phyloP scores from a whole-genome alignment of 495 filamentous ascomycete genomes.

The Venustampulla echinocandica region DNA sequence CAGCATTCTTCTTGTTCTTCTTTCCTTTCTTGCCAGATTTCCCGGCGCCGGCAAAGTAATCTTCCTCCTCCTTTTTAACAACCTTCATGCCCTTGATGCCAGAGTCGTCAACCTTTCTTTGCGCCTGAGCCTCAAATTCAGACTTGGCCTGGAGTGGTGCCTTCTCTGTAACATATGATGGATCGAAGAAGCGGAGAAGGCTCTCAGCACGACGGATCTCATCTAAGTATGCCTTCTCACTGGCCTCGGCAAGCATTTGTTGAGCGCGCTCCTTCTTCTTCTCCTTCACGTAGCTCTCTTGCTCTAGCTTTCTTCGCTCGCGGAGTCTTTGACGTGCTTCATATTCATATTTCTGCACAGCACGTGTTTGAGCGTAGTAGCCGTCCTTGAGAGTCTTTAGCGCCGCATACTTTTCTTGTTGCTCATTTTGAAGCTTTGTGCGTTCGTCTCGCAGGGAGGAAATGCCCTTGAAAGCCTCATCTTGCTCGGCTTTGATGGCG shows the following conservation, averaged over 20 bases:
- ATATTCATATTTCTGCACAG: conserved; percentile 70
- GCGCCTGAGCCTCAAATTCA: conserved; percentile 65
- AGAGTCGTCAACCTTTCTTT: conserved; percentile 71
- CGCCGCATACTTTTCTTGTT: conserved; percentile 71
- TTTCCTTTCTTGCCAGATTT: conserved; percentile 97
- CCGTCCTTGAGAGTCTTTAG: conserved; percentile 80
- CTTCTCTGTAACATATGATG: conserved; percentile 57
- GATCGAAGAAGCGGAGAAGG: conserved; percentile 85
- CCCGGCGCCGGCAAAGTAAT: conserved; percentile 70
- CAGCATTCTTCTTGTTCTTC: conserved; percentile 60
- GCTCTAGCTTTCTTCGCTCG: conserved; percentile 72
- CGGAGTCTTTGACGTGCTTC: conserved; percentile 50
- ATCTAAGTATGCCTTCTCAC: conserved; percentile 76
- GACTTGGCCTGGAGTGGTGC: conserved; percentile 50
- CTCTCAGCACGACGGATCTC: conserved; percentile 82
- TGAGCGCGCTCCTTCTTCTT: conserved; percentile 78
- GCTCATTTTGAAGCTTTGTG: conserved; percentile 67
- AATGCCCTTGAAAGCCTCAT: conserved; percentile 76
- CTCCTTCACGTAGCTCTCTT: conserved; percentile 61
- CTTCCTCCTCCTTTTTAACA: conserved; percentile 75
- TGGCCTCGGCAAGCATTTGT: conserved; percentile 83
- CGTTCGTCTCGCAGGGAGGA: conserved; percentile 83
- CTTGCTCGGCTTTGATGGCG: conserved; percentile 79
- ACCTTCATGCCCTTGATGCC: conserved; percentile 70
- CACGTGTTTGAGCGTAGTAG: conserved; percentile 68